phyloP scores from a whole-genome alignment of 805 yeast species.

The Soucietia sequanensis region DNA sequence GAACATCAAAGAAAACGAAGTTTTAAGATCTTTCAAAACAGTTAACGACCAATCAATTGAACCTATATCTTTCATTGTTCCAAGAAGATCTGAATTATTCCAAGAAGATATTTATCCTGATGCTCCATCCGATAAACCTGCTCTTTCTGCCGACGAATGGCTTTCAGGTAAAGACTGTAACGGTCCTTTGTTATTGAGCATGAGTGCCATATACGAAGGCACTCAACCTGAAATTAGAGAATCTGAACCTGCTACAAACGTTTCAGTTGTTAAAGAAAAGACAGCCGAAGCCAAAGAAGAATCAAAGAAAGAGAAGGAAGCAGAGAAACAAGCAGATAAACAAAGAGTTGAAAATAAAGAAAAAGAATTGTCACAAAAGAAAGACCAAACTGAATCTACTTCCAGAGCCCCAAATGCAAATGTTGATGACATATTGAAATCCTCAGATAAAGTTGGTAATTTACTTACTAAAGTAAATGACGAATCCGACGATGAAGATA shows the following conservation, averaged over 20 bases:
- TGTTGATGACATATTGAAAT: conserved; percentile 39
- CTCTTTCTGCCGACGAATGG: conserved; percentile 79
- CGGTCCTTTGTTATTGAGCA: conserved; percentile 76
- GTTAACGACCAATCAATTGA: conserved; percentile 81
- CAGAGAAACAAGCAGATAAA: conserved; percentile 6
- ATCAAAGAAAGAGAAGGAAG: conserved; percentile 11
- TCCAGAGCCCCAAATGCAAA: conserved; percentile 16
- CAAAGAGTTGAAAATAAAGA: conserved; percentile 12
- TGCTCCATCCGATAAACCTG: conserved; percentile 78
- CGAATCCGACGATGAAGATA: conserved; percentile 39
- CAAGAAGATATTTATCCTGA: conserved; percentile 93
- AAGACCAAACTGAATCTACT: conserved; percentile 2
- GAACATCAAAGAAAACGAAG: conserved; percentile 79
- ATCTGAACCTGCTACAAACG: conserved; percentile 33
- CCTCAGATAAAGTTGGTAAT: conserved; percentile 32
- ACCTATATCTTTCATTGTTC: conserved; percentile 90
- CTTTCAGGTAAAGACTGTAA: conserved; percentile 72
- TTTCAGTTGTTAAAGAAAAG: conserved; percentile 24
- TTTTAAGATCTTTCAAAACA: conserved; percentile 80
- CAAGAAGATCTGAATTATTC: conserved; percentile 90
- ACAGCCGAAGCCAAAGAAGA: conserved; percentile 18
- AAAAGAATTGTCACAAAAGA: conserved; percentile 8
- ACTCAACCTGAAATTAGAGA: conserved; percentile 48
- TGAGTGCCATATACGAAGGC: conserved; percentile 83
- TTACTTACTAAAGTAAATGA: conserved; percentile 39